Evolutionary conservation across 2,329 filamentous ascomycete genomes (phyloP).

Genomic region (Xylariaceae sp.): DNA sequence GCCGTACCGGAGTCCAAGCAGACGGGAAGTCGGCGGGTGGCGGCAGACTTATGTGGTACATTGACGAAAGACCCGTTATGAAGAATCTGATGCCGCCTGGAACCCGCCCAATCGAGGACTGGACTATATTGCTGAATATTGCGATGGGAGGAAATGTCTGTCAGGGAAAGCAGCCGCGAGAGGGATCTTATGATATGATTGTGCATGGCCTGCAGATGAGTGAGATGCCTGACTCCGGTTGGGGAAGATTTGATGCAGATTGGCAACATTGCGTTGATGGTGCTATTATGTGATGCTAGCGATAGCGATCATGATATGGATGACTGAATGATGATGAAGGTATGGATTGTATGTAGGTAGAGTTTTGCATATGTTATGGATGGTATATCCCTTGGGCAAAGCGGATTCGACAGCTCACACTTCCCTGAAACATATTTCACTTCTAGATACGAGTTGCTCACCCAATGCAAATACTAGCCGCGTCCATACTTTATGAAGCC

Average conservation of each 20-base stretch:
- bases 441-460: too few species aligned
- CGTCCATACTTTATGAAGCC: too few species aligned
- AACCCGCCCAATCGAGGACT: slow-evolving; percentile 54
- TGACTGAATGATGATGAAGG: too few species aligned
- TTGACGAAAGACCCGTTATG: slow-evolving; percentile 57
- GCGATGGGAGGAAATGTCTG: slow-evolving; percentile 62
- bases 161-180: slow-evolving; percentile 46
- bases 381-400: too few species aligned
- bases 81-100: slow-evolving; percentile 51
- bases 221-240: slow-evolving; percentile 53
- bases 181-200: slow-evolving; percentile 57
- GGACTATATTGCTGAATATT: slow-evolving; percentile 56
- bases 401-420: too few species aligned
- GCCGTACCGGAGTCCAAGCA: slow-evolving; percentile 39
- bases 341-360: too few species aligned
- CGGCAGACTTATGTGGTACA: slow-evolving; percentile 56
- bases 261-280: slow-evolving; percentile 38
- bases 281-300: slow-evolving; percentile 19
- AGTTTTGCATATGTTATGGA: too few species aligned
- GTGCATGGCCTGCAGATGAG: slow-evolving; percentile 51
- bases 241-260: slow-evolving; percentile 51
- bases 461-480: too few species aligned
- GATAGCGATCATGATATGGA: background rate
- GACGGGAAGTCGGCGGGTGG: slow-evolving; percentile 41
- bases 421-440: too few species aligned